Conservation (phyloP, 2,329 filamentous ascomycete species). For the Aspergillus texensis region DNA sequence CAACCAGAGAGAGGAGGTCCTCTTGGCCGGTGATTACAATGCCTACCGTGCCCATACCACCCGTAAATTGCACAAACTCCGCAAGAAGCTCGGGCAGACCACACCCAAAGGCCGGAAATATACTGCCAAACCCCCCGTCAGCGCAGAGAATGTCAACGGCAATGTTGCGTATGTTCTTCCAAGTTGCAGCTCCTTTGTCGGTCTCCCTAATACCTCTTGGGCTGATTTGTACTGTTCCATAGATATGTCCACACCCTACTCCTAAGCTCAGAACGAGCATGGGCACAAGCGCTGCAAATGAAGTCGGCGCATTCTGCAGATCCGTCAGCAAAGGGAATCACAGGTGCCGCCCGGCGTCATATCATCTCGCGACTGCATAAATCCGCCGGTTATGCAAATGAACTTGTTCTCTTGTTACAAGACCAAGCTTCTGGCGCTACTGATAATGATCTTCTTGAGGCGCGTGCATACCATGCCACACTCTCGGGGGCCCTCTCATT, state of each 20-base stretch:
- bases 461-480: slow-evolving; percentile 77
- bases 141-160: slow-evolving; percentile 71
- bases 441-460: slow-evolving; percentile 76
- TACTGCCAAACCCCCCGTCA: slow-evolving; percentile 68
- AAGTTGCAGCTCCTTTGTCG: not conserved
- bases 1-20: slow-evolving; percentile 76
- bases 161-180: slow-evolving; percentile 69
- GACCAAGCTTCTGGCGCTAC: slow-evolving; percentile 65
- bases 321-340: slow-evolving; percentile 70
- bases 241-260: slow-evolving; percentile 80
- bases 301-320: slow-evolving; percentile 81
- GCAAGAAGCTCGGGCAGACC: slow-evolving; percentile 81
- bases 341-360: slow-evolving; percentile 78
- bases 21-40: slow-evolving; percentile 85
- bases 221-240: slow-evolving; percentile 6
- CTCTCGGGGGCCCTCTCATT: slow-evolving; percentile 78
- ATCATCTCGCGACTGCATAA: slow-evolving; percentile 87
- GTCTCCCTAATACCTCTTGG: not conserved
- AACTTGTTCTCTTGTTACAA: slow-evolving; percentile 68
- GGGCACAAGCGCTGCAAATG: slow-evolving; percentile 95
- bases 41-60: slow-evolving; percentile 80
- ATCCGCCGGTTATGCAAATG: slow-evolving; percentile 69
- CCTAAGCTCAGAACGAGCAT: slow-evolving; percentile 84
- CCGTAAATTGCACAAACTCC: slow-evolving; percentile 77
- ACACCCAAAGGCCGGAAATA: slow-evolving; percentile 89